Evolutionary conservation across 2,329 filamentous ascomycete genomes (phyloP).

Genomic region (Phialophora verrucosa): DNA sequence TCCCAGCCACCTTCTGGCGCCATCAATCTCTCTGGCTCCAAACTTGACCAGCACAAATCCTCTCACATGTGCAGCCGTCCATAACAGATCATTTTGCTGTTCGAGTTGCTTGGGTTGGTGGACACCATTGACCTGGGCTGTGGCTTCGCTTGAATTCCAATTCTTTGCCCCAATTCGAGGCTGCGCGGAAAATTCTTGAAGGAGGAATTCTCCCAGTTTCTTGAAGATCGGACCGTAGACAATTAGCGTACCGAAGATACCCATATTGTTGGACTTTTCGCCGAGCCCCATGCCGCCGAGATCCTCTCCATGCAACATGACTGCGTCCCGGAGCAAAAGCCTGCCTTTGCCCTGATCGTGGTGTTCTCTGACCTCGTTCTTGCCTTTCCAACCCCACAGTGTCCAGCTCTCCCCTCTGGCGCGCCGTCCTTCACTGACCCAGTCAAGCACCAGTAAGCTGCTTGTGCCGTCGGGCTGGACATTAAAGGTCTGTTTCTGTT

Average conservation of each 20-base stretch:
- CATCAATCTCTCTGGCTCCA: constrained; percentile 79
- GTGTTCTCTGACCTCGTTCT: constrained; percentile 76
- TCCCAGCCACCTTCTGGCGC: constrained; percentile 78
- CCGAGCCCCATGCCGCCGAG: constrained; percentile 41
- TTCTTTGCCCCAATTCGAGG: constrained; percentile 83
- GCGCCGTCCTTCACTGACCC: constrained; percentile 86
- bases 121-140: constrained; percentile 36
- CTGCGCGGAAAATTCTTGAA: constrained; percentile 75
- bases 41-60: constrained; percentile 93
- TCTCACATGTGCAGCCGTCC: constrained; percentile 80
- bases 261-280: constrained; percentile 53
- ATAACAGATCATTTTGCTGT: constrained; percentile 67
- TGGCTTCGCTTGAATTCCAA: constrained; percentile 58
- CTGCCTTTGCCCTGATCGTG: constrained; percentile 57
- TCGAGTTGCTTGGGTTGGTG: constrained; percentile 55
- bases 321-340: constrained; percentile 82
- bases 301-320: constrained; percentile 71
- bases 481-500: constrained; percentile 80
- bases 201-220: constrained; percentile 72
- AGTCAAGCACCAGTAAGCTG: constrained; percentile 83
- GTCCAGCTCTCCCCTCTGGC: constrained; percentile 91
- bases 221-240: constrained; percentile 75
- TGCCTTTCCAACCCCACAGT: constrained; percentile 76
- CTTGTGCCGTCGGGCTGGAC: constrained; percentile 56
- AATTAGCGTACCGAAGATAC: constrained; percentile 83